Percentiles rank a stretch among this genome's conserved stretches.
Conservation (phyloP, 805 yeast species). For the Metschnikowia similis region DNA sequence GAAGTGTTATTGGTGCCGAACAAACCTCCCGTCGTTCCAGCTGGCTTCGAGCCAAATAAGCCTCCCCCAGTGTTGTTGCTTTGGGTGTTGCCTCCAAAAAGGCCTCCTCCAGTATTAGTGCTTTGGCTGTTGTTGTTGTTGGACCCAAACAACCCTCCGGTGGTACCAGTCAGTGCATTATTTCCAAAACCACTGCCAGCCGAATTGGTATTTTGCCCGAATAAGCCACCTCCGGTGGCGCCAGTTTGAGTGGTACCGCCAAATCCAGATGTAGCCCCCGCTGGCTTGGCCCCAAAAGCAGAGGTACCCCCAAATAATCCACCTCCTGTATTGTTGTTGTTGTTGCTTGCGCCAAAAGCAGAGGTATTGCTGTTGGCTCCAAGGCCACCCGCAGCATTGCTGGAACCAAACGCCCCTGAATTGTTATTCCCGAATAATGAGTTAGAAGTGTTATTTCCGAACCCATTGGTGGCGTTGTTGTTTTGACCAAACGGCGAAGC, state of each 20-base stretch:
- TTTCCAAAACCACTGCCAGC: constrained; percentile 10
- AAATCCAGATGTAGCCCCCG: constrained; percentile 1
- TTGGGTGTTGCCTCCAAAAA: constrained; percentile 14
- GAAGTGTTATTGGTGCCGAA: constrained; percentile 14
- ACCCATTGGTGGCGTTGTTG: constrained; percentile 18
- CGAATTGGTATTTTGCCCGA: constrained; percentile 12
- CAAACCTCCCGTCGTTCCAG: constrained; percentile 12
- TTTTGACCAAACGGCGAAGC: constrained; percentile 13
- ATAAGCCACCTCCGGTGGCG: constrained; percentile 7
- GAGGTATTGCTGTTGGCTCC: constrained; percentile 11
- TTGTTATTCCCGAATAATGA: constrained; percentile 11
- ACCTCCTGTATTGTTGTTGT: constrained; percentile 6
- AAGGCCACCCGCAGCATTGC: constrained; percentile 11
- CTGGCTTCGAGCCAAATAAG: constrained; percentile 24
- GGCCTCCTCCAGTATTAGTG: constrained; percentile 7
- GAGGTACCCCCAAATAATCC: constrained; percentile 29
- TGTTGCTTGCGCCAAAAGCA: constrained; percentile 11
- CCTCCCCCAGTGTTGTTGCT: constrained; percentile 25
- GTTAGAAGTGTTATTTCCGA: constrained; percentile 28
- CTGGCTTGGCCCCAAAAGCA: constrained; percentile 29
- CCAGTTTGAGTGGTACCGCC: constrained; percentile 14
- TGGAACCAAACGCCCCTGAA: constrained; percentile 11
- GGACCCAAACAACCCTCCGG: constrained; percentile 22
- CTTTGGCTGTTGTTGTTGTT: constrained; percentile 4
- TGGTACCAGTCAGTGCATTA: constrained; percentile 7